Conservation (phyloP, 23 red algal genomes). For the Cyanidioschyzon merolae region DNA sequence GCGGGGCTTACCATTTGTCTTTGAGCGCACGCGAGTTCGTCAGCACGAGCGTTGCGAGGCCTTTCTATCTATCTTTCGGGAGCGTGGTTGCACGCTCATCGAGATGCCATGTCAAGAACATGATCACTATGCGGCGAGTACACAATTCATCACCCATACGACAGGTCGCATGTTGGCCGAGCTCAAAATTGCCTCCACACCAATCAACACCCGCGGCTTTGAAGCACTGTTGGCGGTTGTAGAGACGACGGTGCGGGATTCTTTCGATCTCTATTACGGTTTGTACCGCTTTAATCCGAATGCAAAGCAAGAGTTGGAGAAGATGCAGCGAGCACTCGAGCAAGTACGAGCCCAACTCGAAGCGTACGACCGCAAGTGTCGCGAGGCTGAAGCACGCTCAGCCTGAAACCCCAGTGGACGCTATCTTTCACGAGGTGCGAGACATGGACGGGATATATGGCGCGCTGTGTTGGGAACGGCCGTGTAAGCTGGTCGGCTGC, state of each 20-base stretch:
- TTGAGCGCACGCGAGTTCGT: slow-evolving; percentile 55
- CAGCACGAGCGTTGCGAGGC: slow-evolving; percentile 30
- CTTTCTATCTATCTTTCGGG: slow-evolving; percentile 67
- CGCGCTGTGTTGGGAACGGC: too few relatives aligned
- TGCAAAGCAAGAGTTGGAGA: slow-evolving; percentile 50
- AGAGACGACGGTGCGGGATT: slow-evolving; percentile 85
- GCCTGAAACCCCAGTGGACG: too few relatives aligned
- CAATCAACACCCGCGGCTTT: slow-evolving; percentile 93
- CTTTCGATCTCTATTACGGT: slow-evolving; percentile 84
- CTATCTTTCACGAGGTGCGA: too few relatives aligned
- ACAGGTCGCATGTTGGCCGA: slow-evolving; percentile 71
- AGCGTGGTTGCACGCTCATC: slow-evolving; percentile 74
- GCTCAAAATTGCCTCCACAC: slow-evolving; percentile 53
- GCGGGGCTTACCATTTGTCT: slow-evolving; percentile 89
- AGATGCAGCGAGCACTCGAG: slow-evolving; percentile 45
- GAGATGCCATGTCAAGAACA: slow-evolving; percentile 59
- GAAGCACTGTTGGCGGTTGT: slow-evolving; percentile 77
- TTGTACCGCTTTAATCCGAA: slow-evolving; percentile 91
- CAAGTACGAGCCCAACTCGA: slow-evolving; percentile 55
- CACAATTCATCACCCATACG: slow-evolving; percentile 82
- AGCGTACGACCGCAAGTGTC: slow-evolving; percentile 22
- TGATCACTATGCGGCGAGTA: slow-evolving; percentile 78
- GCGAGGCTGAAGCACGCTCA: background rate
- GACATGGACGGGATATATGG: too few relatives aligned
- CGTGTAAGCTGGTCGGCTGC: too few relatives aligned